Base-by-base conservation (phyloP, 179 eudicot genomes). In the Beta corolliflora region DNA sequence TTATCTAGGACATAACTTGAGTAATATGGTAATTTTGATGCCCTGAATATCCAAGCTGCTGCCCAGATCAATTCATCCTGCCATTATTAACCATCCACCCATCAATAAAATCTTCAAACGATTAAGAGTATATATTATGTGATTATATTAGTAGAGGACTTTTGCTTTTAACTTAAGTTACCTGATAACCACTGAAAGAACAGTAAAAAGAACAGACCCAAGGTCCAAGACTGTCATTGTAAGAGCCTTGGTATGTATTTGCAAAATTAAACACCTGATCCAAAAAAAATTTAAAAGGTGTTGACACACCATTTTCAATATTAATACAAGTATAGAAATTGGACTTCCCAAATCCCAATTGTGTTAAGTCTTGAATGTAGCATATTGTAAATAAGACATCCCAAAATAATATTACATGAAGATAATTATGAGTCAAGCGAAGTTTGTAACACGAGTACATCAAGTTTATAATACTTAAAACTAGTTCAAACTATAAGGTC, bases 21-120 rank as follows among this genome's bases (percentile, higher is more conserved):
- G 75, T 91, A 92, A 5, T 46, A 72, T 3, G 83, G 61, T 18
- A 66, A 46, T 23, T 88, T 89, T 19, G 92, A 87, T 72, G 94
- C 93, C 80, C 84, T 89, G 80, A 80, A 80, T 69, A 92, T 80
- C 97, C 97, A 92, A 41, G 93, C 87, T 58, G 97, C 97, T 82
- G 88, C 94, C 97, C 97, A 92, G 0, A 91, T 21, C 83, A 92
- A 79, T 60, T 92, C 97, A 85, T 92, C 94, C 97, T 92, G 86
- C 79, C 36, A 21, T 1, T 10, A 9, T 21, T 31, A 79, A 58
- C 19, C 18, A 12, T 15, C 8, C 46, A 15, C 0, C 11, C 11
- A 36, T 41, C 14, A 67, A 36, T 15, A 65, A 59, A 16, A 59
- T 59, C 64, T n/a, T 16, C n/a, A n/a, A n/a, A n/a, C n/a, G n/a